Base-by-base conservation (phyloP, 2,329 filamentous ascomycete genomes). In the Orbilia ellipsospora region DNA sequence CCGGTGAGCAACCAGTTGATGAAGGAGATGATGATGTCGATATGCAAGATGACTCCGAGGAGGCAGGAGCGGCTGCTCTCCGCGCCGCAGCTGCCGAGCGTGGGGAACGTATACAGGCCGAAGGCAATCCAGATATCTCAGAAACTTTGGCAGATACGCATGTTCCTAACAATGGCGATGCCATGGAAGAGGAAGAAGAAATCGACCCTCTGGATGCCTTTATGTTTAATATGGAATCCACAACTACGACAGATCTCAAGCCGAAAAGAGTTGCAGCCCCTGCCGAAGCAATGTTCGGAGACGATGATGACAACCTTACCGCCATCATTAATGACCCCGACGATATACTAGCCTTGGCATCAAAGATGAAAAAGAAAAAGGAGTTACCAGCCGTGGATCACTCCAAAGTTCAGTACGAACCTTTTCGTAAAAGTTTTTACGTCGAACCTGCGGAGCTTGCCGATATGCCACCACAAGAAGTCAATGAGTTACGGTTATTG, bases 191-290 rank as follows among this genome's bases (percentile, higher is more conserved):
- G 67, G 90, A 93, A 65, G 92, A 93, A 54, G 88, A 92, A 36
- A 84, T 95, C 42, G 95, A 99, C 81, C 93, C 95, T 6, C 85
- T 99, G 44, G 95, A 99, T 83, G 94, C 93, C n/a, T 99, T 96
- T 84, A 99, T 99, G 95, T 85, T 87, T 65, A 82, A 86, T 42
- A 75, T 75, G 36, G 54, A 48, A n/a, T 69, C 72, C 2, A 51
- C 44, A 73, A 70, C 77, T 69, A 80, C 77, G n/a, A 74, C 42
- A 23, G 23, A 36, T 60, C 73, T 64, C 2, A 80, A 77, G 59
- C 64, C 80, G 6, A 59, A 78, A 42, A 84, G 82, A 63, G 82
- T 82, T 59, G 79, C 54, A 15, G 42, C 51, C 45, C 59, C 42
- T 4, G 72, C 72, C 81, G 90, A 96, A 81, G 89, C 94, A 6